Evolutionary conservation across 73 alveolate genomes (phyloP), one percentile per base, ranked within the genome.

Genomic region (Symbiodinium natans): DNA sequence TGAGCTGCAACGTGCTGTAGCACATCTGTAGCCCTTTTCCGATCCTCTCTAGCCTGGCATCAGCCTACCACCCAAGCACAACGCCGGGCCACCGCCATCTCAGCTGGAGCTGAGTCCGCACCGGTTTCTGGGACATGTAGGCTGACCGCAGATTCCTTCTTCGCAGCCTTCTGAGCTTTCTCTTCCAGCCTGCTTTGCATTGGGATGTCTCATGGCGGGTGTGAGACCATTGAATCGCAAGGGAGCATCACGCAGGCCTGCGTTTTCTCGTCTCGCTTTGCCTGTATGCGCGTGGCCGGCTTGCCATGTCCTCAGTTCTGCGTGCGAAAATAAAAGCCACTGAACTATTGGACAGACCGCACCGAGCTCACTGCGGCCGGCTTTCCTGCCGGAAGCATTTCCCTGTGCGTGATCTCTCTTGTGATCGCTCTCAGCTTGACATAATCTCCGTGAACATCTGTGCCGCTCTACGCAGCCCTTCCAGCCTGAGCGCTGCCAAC

Each of bases 201-300:
- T 46, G 13, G 6, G 59, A 46, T 46, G 59, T 46, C 21, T 46
- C 6, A 46, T 46, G 59, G 59, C 21, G 59, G 21, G 21, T 13
- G 59, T 13, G 13, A 46, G 59, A 6, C 59, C 59, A 9, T 6
- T 6, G 59, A 13, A 46, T 46, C 6, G 6, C 6, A 13, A 13
- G 59, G 59, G 13, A 46, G 59, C 59, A 46, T 46, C 6, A 46
- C 6, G 59, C 21, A 46, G 13, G 88, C 97, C 97, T 90, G n/a
- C 88, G 56, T 89, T 71, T 90, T 36, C 97, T 36, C 15, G 97
- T 90, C 33, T 42, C 38, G 39, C 97, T 90, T 9, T 38, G 77
- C 42, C 75, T 77, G 80, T 90, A 90, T 33, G 41, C 80, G 54
- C 34, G 97, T 6, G 75, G 41, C 13, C 87, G 75, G 41, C 36